Evolutionary conservation across 2,329 filamentous ascomycete genomes (phyloP).

Genomic region (Exserohilum rostratum): DNA sequence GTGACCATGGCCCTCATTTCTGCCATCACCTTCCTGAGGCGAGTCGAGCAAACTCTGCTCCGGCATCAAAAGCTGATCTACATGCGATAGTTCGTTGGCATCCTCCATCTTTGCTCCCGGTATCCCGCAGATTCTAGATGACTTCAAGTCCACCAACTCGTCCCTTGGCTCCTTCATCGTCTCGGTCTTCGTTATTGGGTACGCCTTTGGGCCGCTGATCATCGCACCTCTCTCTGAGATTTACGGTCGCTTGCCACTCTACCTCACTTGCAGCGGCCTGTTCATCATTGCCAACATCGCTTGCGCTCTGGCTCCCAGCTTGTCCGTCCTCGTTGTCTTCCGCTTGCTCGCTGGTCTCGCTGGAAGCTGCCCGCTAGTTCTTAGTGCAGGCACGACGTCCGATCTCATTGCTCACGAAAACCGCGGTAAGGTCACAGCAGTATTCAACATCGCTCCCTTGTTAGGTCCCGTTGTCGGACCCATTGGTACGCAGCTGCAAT

Average conservation of each 20-base stretch:
- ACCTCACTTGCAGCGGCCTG: slow-evolving; percentile 43
- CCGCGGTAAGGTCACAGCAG: slow-evolving; percentile 26
- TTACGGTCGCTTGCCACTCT: background rate
- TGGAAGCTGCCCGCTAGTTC: slow-evolving; percentile 22
- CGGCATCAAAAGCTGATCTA: background rate
- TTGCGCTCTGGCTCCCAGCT: slow-evolving; percentile 62
- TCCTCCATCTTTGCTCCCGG: background rate
- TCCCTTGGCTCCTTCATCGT: background rate
- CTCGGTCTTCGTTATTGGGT: background rate
- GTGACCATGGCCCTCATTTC: background rate
- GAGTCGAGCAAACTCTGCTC: background rate
- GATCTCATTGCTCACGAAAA: slow-evolving; percentile 26
- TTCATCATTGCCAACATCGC: slow-evolving; percentile 67
- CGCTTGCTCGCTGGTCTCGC: slow-evolving; percentile 52
- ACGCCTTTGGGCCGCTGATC: background rate
- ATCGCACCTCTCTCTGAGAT: background rate
- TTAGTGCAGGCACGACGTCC: slow-evolving; percentile 33
- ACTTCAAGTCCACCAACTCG: background rate
- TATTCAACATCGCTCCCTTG: slow-evolving; percentile 17
- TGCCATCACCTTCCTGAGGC: background rate
- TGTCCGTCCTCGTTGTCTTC: slow-evolving; percentile 61
- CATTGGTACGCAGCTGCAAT: too few relatives aligned
- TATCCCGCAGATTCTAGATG: background rate
- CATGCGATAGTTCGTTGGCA: background rate
- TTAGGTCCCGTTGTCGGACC: background rate